Base-by-base conservation (phyloP, 352 stramenopile genomes). In the Globisporangium abappressorium region DNA sequence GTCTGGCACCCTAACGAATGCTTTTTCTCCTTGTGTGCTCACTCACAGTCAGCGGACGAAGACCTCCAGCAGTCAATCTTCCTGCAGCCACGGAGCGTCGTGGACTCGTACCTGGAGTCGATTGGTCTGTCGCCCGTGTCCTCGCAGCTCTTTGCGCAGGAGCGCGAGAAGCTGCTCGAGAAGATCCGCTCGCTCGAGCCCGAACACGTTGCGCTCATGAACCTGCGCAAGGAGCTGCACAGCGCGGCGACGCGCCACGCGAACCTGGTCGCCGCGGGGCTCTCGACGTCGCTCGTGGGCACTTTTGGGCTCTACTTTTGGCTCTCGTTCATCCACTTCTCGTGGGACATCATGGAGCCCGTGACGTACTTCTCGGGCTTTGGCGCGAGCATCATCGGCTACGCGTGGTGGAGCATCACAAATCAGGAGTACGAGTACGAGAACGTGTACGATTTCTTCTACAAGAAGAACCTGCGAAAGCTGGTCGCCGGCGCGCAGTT, bases 331-430 rank as follows among this genome's bases (percentile, higher is more conserved):
- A 90, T 95, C 68, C 82, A 96, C 71, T 93, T 94, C 62, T 94
- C 87, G 57, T 96, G 87, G 89, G 87, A 95, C 68, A 96, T 95
- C 64, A 96, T 96, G 89, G 89, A 96, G 68, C 89, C 89, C 0
- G 87, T 96, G 68, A 96, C 87, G 69, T 96, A 96, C 75, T 94
- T 95, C 65, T 94, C 85, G 12, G 89, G 87, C 34, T 94, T 93
- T 64, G 87, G 84, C 36, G 77, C 93, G 58, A 89, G 76, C 24
- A 82, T 96, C 59, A 63, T 94, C 20, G 81, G 82, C 18, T 95
- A 94, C 71, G 69, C 79, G 57, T 95, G 87, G 89, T 96, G 89
- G 89, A 93, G 83, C 53, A 43, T 90, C 55, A 94, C 87, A 30
- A 93, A 92, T 72, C 83, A 87, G 59, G 87, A 96, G 77, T 95